Evolutionary conservation across 345 rosid species (phyloP), one percentile per base, ranked within the genome.

Genomic region (Ceriops tagal): DNA sequence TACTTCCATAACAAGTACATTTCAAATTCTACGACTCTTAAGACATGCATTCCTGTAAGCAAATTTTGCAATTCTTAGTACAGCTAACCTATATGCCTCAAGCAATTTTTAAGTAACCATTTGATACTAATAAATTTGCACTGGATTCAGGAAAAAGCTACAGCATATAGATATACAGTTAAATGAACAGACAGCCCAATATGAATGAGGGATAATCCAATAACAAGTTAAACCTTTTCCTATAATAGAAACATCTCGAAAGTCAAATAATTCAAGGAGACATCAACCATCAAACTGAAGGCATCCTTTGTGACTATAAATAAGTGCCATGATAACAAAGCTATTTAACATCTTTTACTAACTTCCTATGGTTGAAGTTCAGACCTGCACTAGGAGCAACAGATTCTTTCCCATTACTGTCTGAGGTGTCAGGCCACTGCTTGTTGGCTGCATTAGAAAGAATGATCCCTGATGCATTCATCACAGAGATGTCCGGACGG

Each of bases 391-490:
- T 74, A 66, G 67, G 69, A 52, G 74, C 67, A 46, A 53, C 60
- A 62, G 76, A 69, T 52, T 79, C 78, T 83, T 84, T 83, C 64
- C 87, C 86, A 57, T 75, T 77, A 62, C 76, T 82, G 68, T 80
- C 90, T 35, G 90, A 67, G 75, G 81, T 74, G 65, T 77, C 92
- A 5, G 85, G 76, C 84, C 73, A 81, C 64, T 77, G 86, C 83
- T 82, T 79, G 80, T 79, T 83, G 79, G 79, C 70, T 49, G 75
- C 70, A 74, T 77, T 79, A 46, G 95, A 79, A 66, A 93, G 83
- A 62, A 87, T 58, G 64, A 89, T 83, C 70, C 92, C 96, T 5
- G 96, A 83, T 11, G 89, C 84, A 81, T 84, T 83, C 73, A 80
- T 71, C 59, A 79, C 69, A 67, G 90, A 77, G 75, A 84, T 74